Percentiles rank a stretch among this genome's conserved stretches.
phyloP scores from a whole-genome alignment of 768 basidiomycete genomes.

The Boletus speciosus region DNA sequence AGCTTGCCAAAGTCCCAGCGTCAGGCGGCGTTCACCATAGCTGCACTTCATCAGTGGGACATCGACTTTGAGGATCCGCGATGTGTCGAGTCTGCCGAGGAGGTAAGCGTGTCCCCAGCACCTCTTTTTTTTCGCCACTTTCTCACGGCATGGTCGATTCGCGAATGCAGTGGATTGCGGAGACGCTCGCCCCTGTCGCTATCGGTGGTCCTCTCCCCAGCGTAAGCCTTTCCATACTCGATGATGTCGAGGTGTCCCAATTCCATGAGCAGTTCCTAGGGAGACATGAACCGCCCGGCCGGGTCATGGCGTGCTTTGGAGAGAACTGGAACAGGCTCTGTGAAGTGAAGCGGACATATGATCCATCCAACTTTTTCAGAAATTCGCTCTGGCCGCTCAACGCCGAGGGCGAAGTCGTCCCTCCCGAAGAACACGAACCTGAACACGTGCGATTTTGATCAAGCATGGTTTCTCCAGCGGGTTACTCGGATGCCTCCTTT shows the following conservation, averaged over 20 bases:
- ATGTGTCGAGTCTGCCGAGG: conserved; percentile 82
- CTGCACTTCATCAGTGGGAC: conserved; percentile 92
- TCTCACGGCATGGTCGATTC: conserved; percentile 10
- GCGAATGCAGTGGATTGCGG: conserved; percentile 66
- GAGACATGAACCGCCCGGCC: conserved; percentile 59
- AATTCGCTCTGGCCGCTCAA: conserved; percentile 82
- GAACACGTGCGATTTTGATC: conserved; percentile 26
- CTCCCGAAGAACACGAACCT: conserved; percentile 61
- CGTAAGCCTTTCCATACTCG: conserved; percentile 45
- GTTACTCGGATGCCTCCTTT: too few species aligned
- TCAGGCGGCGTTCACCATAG: conserved; percentile 78
- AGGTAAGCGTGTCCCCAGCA: conserved; percentile 41
- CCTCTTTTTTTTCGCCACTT: background rate
- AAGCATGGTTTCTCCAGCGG: too few species aligned
- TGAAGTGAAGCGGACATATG: conserved; percentile 71
- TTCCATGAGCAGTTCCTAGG: conserved; percentile 61
- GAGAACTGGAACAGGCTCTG: conserved; percentile 69
- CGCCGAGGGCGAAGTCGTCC: conserved; percentile 50
- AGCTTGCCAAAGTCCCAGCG: conserved; percentile 78
- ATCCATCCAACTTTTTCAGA: conserved; percentile 71
- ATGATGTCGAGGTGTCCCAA: conserved; percentile 17
- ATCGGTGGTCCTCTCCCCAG: conserved; percentile 82
- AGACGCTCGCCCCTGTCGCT: conserved; percentile 65
- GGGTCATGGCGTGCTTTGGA: conserved; percentile 67
- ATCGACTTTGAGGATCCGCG: conserved; percentile 74